Evolutionary conservation across 129 eudicot genomes (phyloP).

Genomic region (Tagetes erecta): DNA sequence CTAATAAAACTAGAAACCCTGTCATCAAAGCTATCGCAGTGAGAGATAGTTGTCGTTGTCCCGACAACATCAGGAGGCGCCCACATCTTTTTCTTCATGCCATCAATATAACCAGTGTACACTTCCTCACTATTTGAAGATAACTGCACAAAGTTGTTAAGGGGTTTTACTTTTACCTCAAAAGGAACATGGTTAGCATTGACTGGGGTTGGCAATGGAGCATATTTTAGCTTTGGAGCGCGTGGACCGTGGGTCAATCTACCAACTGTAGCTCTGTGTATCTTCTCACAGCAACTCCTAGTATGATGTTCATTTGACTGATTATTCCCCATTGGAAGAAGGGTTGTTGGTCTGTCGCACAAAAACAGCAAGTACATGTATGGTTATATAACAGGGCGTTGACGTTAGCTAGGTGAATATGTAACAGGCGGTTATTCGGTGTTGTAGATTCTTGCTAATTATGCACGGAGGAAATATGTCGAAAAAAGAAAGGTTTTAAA

Average conservation of each 20-base stretch:
- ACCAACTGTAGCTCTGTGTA: constrained; percentile 23
- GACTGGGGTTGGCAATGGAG: neutral
- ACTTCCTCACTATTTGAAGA: constrained; percentile 23
- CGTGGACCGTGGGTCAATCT: neutral
- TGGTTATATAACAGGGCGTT: neutral
- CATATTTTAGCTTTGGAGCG: constrained; percentile 11
- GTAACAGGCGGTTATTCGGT: neutral
- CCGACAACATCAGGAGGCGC: neutral
- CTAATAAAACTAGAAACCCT: constrained; percentile 40
- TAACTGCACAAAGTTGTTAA: neutral
- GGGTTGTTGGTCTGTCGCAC: neutral
- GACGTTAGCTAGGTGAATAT: neutral
- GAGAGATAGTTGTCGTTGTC: neutral
- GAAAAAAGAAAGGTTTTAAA: neutral
- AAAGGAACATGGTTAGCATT: neutral
- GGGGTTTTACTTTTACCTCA: neutral
- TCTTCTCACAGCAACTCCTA: constrained; percentile 18
- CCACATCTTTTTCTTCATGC: constrained; percentile 12
- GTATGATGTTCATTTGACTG: neutral
- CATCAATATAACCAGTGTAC: constrained; percentile 34
- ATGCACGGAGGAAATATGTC: neutral
- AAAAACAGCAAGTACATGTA: neutral
- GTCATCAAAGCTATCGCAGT: neutral
- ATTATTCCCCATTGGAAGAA: neutral
- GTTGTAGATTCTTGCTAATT: neutral